Percentiles rank a stretch among this genome's conserved stretches.
These are phyloP conservation scores for Apiospora malaysiana DNA, from an alignment of 2,329 filamentous ascomycete species.

Conservation along the genomic window DNA sequence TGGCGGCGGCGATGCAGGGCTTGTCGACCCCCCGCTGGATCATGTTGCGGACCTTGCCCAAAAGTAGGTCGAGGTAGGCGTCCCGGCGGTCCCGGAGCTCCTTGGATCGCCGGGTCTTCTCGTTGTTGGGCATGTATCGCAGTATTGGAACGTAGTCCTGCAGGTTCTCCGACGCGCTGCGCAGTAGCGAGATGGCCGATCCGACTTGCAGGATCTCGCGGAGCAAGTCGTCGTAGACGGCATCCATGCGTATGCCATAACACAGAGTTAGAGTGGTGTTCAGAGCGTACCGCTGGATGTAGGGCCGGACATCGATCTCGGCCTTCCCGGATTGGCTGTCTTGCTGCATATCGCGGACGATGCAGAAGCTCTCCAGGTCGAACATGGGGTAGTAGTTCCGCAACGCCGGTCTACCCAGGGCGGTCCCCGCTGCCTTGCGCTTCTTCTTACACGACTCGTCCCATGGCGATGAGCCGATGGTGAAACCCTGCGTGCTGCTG, in stretches of 20 bases:
- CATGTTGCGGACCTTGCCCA: constrained; percentile 57
- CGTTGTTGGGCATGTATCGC: constrained; percentile 57
- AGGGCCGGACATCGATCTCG: constrained; percentile 54
- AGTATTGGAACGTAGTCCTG: constrained; percentile 59
- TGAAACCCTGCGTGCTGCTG: constrained; percentile 58
- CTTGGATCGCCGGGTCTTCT: constrained; percentile 53
- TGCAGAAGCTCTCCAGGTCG: constrained; percentile 57
- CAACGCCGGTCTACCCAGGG: constrained; percentile 51
- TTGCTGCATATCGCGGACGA: constrained; percentile 51
- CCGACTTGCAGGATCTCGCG: constrained; percentile 59
- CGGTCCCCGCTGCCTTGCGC: constrained; percentile 55
- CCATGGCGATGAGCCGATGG: constrained; percentile 60
- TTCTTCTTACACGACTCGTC: constrained; percentile 59
- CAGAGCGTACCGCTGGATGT: constrained; percentile 58
- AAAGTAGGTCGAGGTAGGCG: constrained; percentile 53
- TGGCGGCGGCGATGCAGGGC: constrained; percentile 59
- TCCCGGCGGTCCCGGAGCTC: constrained; percentile 54
- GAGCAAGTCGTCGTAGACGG: constrained; percentile 55
- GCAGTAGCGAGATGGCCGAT: constrained; percentile 55
- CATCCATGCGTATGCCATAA: constrained; percentile 61
- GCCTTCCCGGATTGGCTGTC: constrained; percentile 49
- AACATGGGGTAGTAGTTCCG: constrained; percentile 58
- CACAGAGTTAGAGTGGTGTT: constrained; percentile 61
- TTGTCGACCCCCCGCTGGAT: constrained; percentile 57
- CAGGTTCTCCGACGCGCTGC: constrained; percentile 57